These are phyloP conservation scores for Nakazawaea holstii DNA, from an alignment of 805 yeast species.

Conservation along the genomic window DNA sequence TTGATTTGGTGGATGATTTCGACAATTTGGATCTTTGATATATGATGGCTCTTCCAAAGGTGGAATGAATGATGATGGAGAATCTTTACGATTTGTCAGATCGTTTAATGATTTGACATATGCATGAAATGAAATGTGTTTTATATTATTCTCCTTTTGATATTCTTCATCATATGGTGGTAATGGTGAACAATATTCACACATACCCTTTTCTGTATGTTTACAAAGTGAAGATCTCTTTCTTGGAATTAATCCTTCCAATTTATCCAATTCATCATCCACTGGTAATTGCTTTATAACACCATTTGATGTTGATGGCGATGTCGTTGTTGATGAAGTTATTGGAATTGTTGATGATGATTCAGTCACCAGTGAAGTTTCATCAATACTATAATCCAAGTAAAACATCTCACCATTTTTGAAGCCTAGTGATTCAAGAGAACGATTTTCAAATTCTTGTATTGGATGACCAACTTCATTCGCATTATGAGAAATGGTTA, in stretches of 20 bases:
- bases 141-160: conserved; percentile 68
- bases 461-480: conserved; percentile 36
- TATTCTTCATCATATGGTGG: conserved; percentile 92
- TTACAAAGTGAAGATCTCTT: conserved; percentile 60
- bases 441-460: conserved; percentile 19
- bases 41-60: conserved; percentile 74
- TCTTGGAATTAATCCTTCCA: conserved; percentile 71
- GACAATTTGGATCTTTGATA: conserved; percentile 58
- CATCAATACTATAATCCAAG: conserved; percentile 28
- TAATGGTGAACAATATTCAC: conserved; percentile 92
- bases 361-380: neutral
- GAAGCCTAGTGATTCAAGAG: conserved; percentile 39
- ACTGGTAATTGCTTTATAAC: conserved; percentile 46
- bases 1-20: conserved; percentile 86
- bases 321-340: neutral
- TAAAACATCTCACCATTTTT: conserved; percentile 59
- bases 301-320: neutral
- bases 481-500: conserved; percentile 41
- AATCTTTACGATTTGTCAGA: conserved; percentile 52
- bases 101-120: conserved; percentile 70
- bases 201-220: conserved; percentile 94
- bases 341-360: neutral
- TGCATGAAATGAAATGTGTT: conserved; percentile 86
- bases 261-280: conserved; percentile 60
- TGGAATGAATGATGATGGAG: conserved; percentile 65